These are phyloP conservation scores for Xerocomellus amylosporus DNA, from an alignment of 768 basidiomycete species.

Conservation along the genomic window DNA sequence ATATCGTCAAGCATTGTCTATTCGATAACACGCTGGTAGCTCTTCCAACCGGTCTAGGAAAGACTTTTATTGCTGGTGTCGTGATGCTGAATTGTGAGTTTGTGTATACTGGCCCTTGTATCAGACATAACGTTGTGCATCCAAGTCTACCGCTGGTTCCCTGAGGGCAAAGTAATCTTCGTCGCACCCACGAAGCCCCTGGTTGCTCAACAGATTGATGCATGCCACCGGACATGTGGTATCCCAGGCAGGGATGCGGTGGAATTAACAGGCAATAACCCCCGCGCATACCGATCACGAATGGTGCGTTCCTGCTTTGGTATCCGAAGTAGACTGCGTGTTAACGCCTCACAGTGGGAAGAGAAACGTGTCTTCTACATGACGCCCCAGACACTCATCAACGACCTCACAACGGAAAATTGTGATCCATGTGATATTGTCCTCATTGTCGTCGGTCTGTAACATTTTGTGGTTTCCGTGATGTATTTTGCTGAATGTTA, in stretches of 20 bases:
- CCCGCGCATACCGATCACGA: slow-evolving; percentile 49
- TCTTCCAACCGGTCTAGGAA: slow-evolving; percentile 93
- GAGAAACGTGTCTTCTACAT: slow-evolving; percentile 89
- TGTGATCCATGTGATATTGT: slow-evolving; percentile 81
- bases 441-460: slow-evolving; percentile 80
- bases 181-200: slow-evolving; percentile 96
- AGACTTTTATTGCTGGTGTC: slow-evolving; percentile 96
- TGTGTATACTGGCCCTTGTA: neutral
- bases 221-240: slow-evolving; percentile 90
- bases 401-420: slow-evolving; percentile 71
- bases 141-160: slow-evolving; percentile 88
- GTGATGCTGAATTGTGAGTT: slow-evolving; percentile 89
- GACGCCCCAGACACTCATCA: slow-evolving; percentile 92
- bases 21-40: slow-evolving; percentile 94
- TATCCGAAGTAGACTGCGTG: neutral
- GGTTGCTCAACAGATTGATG: slow-evolving; percentile 91
- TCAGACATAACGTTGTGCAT: slow-evolving; percentile 3
- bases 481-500: slow-evolving; percentile 1
- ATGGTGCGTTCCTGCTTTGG: slow-evolving; percentile 46
- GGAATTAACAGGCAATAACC: slow-evolving; percentile 81
- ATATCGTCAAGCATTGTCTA: slow-evolving; percentile 81
- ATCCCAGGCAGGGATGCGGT: slow-evolving; percentile 84
- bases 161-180: slow-evolving; percentile 88
- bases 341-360: slow-evolving; percentile 53
- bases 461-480: neutral